Percentiles rank a stretch among this genome's conserved stretches.
Evolutionary conservation across 352 stramenopile genomes (phyloP).

Genomic region (Pythium utonaiense): DNA sequence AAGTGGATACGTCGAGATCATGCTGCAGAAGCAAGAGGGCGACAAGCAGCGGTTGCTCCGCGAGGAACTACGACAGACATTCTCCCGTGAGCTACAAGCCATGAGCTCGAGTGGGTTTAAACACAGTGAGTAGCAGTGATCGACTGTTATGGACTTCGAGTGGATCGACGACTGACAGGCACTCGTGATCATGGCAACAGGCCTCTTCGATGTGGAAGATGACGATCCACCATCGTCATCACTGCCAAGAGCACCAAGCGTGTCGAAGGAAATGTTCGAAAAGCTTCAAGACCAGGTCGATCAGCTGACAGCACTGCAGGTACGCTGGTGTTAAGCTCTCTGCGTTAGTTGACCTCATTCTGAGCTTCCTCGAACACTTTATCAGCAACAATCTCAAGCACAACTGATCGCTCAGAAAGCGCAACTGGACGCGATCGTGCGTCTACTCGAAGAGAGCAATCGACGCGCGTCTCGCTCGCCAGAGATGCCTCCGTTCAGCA

Average conservation of each 20-base stretch:
- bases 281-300: slow-evolving; percentile 56
- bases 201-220: slow-evolving; percentile 5
- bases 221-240: slow-evolving; percentile 31
- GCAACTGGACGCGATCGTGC: slow-evolving; percentile 54
- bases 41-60: slow-evolving; percentile 46
- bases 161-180: too few relatives aligned
- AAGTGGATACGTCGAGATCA: slow-evolving; percentile 79
- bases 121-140: background rate
- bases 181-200: too few relatives aligned
- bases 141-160: too few relatives aligned
- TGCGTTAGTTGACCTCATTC: background rate
- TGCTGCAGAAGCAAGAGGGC: slow-evolving; percentile 74
- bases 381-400: slow-evolving; percentile 45
- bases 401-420: slow-evolving; percentile 53
- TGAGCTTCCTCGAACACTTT: background rate
- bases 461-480: slow-evolving; percentile 2
- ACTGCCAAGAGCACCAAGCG: slow-evolving; percentile 21
- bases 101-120: slow-evolving; percentile 38
- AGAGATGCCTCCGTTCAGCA: slow-evolving; percentile 46
- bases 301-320: slow-evolving; percentile 47
- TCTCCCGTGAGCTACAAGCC: slow-evolving; percentile 44
- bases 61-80: slow-evolving; percentile 46
- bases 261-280: slow-evolving; percentile 15
- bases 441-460: slow-evolving; percentile 35
- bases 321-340: slow-evolving; percentile 14